Evolutionary conservation across 1,284 basidiomycete genomes (phyloP), one percentile per base, ranked within the genome.

Genomic region (Mycosarcoma mackinlayi): DNA sequence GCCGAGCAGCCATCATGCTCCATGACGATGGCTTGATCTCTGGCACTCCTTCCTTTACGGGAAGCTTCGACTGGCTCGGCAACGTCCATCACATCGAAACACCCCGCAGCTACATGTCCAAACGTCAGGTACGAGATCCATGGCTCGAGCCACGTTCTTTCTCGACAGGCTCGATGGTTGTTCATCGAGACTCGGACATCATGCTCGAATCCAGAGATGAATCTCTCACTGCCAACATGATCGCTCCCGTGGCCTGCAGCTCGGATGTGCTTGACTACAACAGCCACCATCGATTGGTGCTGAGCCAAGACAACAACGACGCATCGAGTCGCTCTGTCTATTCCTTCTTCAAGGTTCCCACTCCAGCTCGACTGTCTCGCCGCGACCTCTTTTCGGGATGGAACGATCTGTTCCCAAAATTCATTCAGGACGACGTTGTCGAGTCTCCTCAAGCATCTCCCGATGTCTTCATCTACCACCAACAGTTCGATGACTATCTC

Each of bases 111-210:
- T 79, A 76, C 57, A 18, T 60, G 18, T 42, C 64, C 21, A 67
- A 59, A 37, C 53, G 73, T n/a, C 66, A 63, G 11, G 14, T 28
- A 1, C 38, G 31, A 6, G 75, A 78, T 35, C 72, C 72, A 0
- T 33, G 21, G 46, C 13, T 72, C 6, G 59, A 68, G 25, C 56
- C 57, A n/a, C 66, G 72, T 23, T 51, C 53, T 13, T 11, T 58
- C 6, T 54, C 63, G 24, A 24, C 31, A 1, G 61, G 56, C 23
- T 50, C 56, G 18, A 58, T 75, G 49, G 30, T 79, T 27, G 49
- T 79, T 9, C 74, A 79, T 35, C 70, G 77, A 42, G 61, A 67
- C 28, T 76, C 73, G 3, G 77, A 79, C 65, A 59, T 77, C 33
- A 47, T 59, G 18, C 55, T 46, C 35, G 49, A 64, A 18, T 35